These are phyloP conservation scores for Botrytis fabae DNA, from an alignment of 2,329 filamentous ascomycete genomes.

Conservation along the genomic window DNA sequence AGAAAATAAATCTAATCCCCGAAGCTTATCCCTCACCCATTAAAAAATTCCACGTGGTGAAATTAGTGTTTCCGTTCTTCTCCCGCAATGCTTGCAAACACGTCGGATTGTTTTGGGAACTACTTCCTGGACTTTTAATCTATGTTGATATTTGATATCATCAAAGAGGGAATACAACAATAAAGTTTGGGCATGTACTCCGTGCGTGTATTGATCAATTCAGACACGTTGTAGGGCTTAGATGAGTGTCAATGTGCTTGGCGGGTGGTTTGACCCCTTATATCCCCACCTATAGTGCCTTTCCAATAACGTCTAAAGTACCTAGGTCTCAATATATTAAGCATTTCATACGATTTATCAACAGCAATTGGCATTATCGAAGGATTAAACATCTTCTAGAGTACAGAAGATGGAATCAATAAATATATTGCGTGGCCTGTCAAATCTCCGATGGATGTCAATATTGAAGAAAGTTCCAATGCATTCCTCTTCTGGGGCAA, in stretches of 20 bases:
- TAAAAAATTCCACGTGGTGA: conserved; percentile 17
- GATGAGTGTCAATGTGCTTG: conserved; percentile 17
- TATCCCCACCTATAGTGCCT: conserved; percentile 1
- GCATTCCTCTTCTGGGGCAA: neutral
- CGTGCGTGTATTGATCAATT: conserved; percentile 12
- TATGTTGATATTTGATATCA: conserved; percentile 12
- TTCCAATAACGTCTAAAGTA: conserved; percentile 1
- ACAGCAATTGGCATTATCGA: neutral
- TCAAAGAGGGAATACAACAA: conserved; percentile 3
- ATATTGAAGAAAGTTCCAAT: neutral
- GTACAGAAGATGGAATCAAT: neutral
- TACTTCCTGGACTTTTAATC: conserved; percentile 7
- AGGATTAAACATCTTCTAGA: neutral
- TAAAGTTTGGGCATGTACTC: conserved; percentile 6
- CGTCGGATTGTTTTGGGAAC: conserved; percentile 2
- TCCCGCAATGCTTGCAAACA: neutral
- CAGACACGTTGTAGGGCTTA: conserved; percentile 19
- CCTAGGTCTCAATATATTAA: neutral
- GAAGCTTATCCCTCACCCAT: conserved; percentile 16
- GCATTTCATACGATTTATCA: conserved; percentile 2
- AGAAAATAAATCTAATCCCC: neutral
- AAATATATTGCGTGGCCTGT: neutral
- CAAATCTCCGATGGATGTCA: conserved; percentile 15
- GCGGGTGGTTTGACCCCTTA: conserved; percentile 16
- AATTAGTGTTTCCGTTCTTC: conserved; percentile 12